phyloP scores from a whole-genome alignment of 2,329 filamentous ascomycete genomes.

The Chaetomium sp. region DNA sequence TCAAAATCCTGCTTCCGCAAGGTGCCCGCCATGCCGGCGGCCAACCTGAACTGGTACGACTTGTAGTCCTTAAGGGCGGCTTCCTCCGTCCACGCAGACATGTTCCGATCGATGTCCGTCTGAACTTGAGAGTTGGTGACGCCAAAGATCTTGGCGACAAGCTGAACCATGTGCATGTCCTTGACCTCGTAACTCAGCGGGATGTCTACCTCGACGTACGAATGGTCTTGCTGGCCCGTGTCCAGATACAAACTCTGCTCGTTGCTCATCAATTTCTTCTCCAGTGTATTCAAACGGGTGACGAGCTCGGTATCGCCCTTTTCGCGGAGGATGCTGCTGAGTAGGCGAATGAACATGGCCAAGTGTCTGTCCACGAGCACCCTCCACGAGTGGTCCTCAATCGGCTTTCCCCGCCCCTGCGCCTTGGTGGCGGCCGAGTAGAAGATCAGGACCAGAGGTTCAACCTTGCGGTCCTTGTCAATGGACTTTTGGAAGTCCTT shows the following conservation, averaged over 20 bases:
- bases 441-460: constrained; percentile 91
- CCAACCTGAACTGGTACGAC: constrained; percentile 83
- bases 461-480: constrained; percentile 88
- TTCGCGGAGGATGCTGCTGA: constrained; percentile 72
- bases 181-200: constrained; percentile 88
- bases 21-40: constrained; percentile 69
- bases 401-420: constrained; percentile 62
- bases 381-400: constrained; percentile 85
- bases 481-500: constrained; percentile 81
- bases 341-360: constrained; percentile 84
- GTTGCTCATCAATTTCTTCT: constrained; percentile 89
- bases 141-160: constrained; percentile 80
- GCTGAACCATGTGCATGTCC: constrained; percentile 90
- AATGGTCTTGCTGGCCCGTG: constrained; percentile 52
- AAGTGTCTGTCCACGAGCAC: constrained; percentile 88
- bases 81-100: constrained; percentile 80
- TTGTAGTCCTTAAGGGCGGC: constrained; percentile 88
- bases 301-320: constrained; percentile 79
- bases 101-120: constrained; percentile 77
- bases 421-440: constrained; percentile 93
- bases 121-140: constrained; percentile 74
- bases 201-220: constrained; percentile 72
- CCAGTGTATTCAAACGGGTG: constrained; percentile 68
- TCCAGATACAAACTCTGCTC: constrained; percentile 78
- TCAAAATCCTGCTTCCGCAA: constrained; percentile 84